Conservation (phyloP, 371 early-diverging fungal genomes). For the Zychaea mexicana region DNA sequence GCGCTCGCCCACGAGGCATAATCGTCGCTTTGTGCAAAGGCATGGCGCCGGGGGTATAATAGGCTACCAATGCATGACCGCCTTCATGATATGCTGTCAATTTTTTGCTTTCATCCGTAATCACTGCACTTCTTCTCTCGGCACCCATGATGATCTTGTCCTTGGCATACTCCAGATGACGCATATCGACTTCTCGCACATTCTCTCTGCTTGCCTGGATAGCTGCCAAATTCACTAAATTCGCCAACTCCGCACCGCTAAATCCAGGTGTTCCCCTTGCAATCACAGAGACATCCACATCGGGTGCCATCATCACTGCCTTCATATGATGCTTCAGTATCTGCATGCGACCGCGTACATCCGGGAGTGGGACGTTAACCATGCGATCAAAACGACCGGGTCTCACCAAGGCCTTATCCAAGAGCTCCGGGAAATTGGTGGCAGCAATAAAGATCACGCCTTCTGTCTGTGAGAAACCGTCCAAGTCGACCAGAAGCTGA, state of each 20-base stretch:
- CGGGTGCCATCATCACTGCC: slow-evolving; percentile 59
- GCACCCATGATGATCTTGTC: slow-evolving; percentile 98
- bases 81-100: slow-evolving; percentile 98
- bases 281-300: slow-evolving; percentile 82
- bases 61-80: slow-evolving; percentile 95
- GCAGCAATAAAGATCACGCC: slow-evolving; percentile 98
- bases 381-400: slow-evolving; percentile 98
- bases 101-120: slow-evolving; percentile 84
- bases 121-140: slow-evolving; percentile 89
- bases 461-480: slow-evolving; percentile 93
- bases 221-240: slow-evolving; percentile 94
- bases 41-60: slow-evolving; percentile 94
- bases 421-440: slow-evolving; percentile 98
- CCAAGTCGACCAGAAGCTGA: slow-evolving; percentile 95
- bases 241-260: slow-evolving; percentile 97
- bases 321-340: slow-evolving; percentile 93
- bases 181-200: slow-evolving; percentile 68
- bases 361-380: slow-evolving; percentile 96
- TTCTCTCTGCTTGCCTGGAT: slow-evolving; percentile 89
- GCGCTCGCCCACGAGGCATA: slow-evolving; percentile 92
- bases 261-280: slow-evolving; percentile 98
- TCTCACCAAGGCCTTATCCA: slow-evolving; percentile 96
- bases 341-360: slow-evolving; percentile 92
- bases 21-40: slow-evolving; percentile 99
- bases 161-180: slow-evolving; percentile 94